Percentiles rank a stretch among this genome's conserved stretches.
Conservation (phyloP, 106 monocot genomes). For the Phalaenopsis equestris region DNA sequence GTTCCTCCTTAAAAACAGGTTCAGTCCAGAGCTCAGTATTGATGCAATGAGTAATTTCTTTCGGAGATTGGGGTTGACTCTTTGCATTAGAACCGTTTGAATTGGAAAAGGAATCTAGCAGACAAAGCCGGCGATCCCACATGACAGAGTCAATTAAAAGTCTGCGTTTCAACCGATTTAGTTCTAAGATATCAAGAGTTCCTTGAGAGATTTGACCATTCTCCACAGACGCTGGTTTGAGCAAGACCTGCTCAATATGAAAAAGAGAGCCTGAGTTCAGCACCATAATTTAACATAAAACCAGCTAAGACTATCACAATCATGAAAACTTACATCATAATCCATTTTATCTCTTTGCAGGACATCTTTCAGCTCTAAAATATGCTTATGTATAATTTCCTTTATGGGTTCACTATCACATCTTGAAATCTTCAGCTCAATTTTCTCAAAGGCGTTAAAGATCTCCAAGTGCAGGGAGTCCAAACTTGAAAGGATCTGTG, state of each 20-base stretch:
- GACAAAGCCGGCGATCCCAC: conserved; percentile 60
- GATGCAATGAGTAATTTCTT: conserved; percentile 6
- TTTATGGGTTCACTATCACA: conserved; percentile 40
- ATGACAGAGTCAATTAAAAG: conserved; percentile 64
- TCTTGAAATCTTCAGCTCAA: conserved; percentile 45
- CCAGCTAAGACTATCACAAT: neutral
- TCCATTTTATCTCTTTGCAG: conserved; percentile 44
- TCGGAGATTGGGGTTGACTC: conserved; percentile 15
- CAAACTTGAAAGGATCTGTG: conserved; percentile 43
- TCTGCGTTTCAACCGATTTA: conserved; percentile 50
- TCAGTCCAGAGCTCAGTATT: conserved; percentile 19
- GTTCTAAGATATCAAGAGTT: conserved; percentile 50
- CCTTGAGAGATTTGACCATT: conserved; percentile 9
- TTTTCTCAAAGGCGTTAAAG: conserved; percentile 26
- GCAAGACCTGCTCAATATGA: conserved; percentile 22
- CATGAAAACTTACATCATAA: conserved; percentile 49
- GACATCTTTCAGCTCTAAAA: conserved; percentile 47
- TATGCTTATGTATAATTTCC: conserved; percentile 26
- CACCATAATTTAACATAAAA: neutral
- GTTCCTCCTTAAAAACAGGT: conserved; percentile 7
- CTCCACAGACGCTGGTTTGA: conserved; percentile 18
- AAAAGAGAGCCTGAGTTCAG: neutral
- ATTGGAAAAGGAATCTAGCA: conserved; percentile 44
- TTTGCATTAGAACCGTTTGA: conserved; percentile 26
- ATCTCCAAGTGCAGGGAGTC: conserved; percentile 55